phyloP scores from a whole-genome alignment of 306 rosid genomes.

The Acmispon strigosus region DNA sequence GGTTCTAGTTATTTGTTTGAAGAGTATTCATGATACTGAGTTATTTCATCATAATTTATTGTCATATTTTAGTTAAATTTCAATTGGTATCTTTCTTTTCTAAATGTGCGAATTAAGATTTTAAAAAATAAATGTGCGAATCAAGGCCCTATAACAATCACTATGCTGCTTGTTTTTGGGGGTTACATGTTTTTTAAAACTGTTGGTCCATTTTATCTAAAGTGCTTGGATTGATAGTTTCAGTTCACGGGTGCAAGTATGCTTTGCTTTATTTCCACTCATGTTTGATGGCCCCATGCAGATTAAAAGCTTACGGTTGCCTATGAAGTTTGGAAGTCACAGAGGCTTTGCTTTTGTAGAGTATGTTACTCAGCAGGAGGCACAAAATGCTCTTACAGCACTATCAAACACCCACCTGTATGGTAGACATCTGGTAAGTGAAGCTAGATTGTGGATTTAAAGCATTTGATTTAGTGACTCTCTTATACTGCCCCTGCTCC shows the following conservation, averaged over 20 bases:
- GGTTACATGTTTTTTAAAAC: neutral
- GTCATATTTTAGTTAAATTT: neutral
- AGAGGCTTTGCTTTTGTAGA: no score
- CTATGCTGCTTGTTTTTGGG: neutral
- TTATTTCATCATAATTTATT: neutral
- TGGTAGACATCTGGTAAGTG: no score
- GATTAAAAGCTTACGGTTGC: constrained; percentile 52
- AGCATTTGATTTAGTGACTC: no score
- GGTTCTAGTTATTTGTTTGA: neutral
- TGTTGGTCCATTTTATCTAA: neutral
- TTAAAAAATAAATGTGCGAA: neutral
- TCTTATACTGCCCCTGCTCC: no score
- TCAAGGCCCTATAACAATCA: no score
- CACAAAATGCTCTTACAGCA: no score
- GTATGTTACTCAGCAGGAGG: no score
- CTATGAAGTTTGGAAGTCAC: no score
- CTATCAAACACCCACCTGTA: no score
- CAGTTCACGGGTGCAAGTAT: neutral
- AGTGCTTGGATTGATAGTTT: neutral
- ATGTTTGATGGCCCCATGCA: constrained; percentile 23
- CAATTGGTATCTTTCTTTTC: neutral
- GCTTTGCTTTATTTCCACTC: neutral
- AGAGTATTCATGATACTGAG: neutral
- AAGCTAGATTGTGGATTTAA: no score
- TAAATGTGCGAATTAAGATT: neutral